Base-by-base conservation (phyloP, 108 stramenopile genomes). In the Cyclotella cryptica region DNA sequence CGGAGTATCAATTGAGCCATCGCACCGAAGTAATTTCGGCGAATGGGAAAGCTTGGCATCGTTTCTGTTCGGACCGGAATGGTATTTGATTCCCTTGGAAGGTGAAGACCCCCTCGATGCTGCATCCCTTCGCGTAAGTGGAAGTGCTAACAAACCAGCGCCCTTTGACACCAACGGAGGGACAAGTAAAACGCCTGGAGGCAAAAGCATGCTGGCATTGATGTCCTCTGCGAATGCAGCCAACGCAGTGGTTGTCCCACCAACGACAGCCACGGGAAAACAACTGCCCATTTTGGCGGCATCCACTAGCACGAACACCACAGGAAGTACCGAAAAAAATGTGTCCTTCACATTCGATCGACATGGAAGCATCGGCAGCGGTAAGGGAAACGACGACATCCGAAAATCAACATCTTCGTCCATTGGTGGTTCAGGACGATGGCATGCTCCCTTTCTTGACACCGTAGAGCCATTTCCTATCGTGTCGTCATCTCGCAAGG, bases 31-130 rank as follows among this genome's bases (percentile, higher is more conserved):
- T 28, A 66, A 0, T 10, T 6, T 6, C 13, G 44, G 79, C 39
- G 78, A 79, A 69, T 96, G 92, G 95, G 86, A 91, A 72, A 89
- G 88, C 11, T 77, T 96, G 49, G 95, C 92, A 4, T 73, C 77
- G 0, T 96, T 96, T 86, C 76, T 85, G 29, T 96, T 92, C 82
- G 92, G 95, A 15, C 89, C 91, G 15, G 85, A 91, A 26, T 93
- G 91, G 92, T 78, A 62, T 55, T 51, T 69, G 17, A 75, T 85
- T 51, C 84, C 63, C 11, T 61, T 79, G 30, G 70, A 55, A 45
- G 74, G 70, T 35, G 77, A 85, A 19, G 75, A 71, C n/a, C 46
- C 19, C 14, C 17, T 12, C 2, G 64, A 73, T 40, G 28, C 45
- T 72, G 40, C 52, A 63, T 47, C 69, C 64, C 27, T 45, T 28